Base-by-base conservation (phyloP, 148 eudicot genomes). In the Suaeda aralocaspica region DNA sequence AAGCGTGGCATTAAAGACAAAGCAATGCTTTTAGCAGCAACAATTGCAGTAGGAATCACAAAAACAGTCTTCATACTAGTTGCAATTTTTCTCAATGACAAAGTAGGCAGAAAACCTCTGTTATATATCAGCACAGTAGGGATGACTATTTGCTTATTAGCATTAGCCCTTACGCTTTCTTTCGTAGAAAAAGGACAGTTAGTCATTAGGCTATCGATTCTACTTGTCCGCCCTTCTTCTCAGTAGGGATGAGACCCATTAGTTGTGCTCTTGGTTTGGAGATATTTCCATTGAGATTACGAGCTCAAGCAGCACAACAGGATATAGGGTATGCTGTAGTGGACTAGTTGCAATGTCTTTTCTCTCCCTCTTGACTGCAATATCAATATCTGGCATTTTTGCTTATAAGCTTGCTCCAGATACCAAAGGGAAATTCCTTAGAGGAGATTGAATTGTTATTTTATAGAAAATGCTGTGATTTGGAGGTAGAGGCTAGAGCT, bases 301-400 rank as follows among this genome's bases (percentile, higher is more conserved):
- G 97, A 3, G 92, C 94, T 36, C 92, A 91, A 57, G 97, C 94
- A 4, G 80, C 83, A 8, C 89, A 1, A 78, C 80, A 16, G 97
- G 88, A 3, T 88, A 89, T 58, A 79, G 97, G 64, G 77, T 88
- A n/a, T n/a, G n/a, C 0, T 85, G 94, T 68, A 91, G 97, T 45
- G 97, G 97, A 2, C 0, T 89, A 3, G 79, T 91, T 2, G 84
- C 97, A 5, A 91, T 91, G 97, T 88, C 92, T 19, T 88, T 91
- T 65, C 81, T 91, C 7, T 91, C 94, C 1, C 70, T 89, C 9
- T 67, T 88, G 0, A 80, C 67, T 36, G 92, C 82, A 0, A 85
- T 91, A 10, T 51, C 90, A 6, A 59, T 84, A 31, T 80, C 94
- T 0, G 84, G 88, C 51, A 84, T 65, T 5, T 91, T 91, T 78